Evolutionary conservation across 495 filamentous ascomycete genomes (phyloP).

Genomic region (Delitschia confertaspora): DNA sequence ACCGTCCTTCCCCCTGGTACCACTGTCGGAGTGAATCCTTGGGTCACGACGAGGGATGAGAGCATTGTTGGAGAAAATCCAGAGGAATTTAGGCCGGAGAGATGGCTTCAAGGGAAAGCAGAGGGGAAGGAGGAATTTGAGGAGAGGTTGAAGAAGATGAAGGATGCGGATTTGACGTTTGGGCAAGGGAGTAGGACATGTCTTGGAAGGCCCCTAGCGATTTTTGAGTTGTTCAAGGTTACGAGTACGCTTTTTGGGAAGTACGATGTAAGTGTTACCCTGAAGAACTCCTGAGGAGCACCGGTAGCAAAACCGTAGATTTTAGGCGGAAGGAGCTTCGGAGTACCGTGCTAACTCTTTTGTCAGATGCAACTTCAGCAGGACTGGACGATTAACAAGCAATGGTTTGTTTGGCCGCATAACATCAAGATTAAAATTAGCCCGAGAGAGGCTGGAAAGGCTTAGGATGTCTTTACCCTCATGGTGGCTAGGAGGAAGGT

Average conservation of each 20-base stretch:
- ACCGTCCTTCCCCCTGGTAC: conserved; percentile 9
- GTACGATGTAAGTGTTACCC: conserved; percentile 7
- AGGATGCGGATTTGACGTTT: conserved; percentile 11
- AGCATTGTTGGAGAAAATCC: conserved; percentile 4
- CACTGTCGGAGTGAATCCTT: conserved; percentile 19
- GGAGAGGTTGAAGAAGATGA: conserved; percentile 8
- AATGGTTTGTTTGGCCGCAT: conserved; percentile 18
- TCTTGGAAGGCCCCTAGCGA: conserved; percentile 13
- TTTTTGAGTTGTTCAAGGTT: conserved; percentile 13
- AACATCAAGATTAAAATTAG: conserved; percentile 13
- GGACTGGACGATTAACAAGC: conserved; percentile 11
- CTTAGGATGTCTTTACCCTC: background rate
- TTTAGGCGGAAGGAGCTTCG: no score
- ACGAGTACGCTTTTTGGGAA: conserved; percentile 5
- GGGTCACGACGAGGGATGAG: conserved; percentile 2
- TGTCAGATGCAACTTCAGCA: conserved; percentile 10
- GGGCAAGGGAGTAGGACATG: conserved; percentile 15
- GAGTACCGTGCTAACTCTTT: background rate
- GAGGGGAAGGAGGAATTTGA: conserved; percentile 5
- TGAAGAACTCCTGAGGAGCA: no score
- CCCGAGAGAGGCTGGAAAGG: background rate
- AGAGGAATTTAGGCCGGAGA: conserved; percentile 12
- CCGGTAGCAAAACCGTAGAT: no score
- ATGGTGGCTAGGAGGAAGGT: no score
- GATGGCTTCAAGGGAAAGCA: conserved; percentile 9